These are phyloP conservation scores for Gaeumannomyces sp. DNA, from an alignment of 2,329 filamentous ascomycete genomes.

Conservation along the genomic window DNA sequence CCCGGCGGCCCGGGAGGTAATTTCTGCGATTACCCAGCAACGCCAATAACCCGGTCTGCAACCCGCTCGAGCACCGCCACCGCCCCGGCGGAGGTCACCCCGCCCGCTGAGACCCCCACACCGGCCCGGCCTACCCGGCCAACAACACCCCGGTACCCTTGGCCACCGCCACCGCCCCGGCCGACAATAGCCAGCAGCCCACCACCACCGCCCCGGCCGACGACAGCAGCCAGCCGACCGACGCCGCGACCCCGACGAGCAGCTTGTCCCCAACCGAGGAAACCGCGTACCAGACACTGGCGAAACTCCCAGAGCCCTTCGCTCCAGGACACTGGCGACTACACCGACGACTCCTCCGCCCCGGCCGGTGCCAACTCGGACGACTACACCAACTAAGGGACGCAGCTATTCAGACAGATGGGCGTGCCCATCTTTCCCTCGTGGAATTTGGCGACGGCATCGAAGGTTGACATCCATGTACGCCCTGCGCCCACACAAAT, in stretches of 20 bases:
- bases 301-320: neutral
- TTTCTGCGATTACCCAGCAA: conserved; percentile 9
- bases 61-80: neutral
- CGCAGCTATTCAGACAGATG: neutral
- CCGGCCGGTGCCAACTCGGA: neutral
- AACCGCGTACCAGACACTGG: neutral
- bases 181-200: neutral
- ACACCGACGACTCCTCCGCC: neutral
- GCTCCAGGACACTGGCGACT: neutral
- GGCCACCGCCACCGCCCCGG: neutral
- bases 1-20: neutral
- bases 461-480: neutral
- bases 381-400: neutral
- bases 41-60: conserved; percentile 4
- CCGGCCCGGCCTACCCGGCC: neutral
- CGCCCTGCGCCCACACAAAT: neutral
- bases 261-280: neutral
- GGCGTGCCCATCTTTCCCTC: neutral
- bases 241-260: neutral
- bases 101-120: too few relatives aligned
- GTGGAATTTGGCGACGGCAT: neutral
- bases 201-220: neutral
- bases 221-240: neutral
- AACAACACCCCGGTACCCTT: neutral
- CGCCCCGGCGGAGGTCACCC: neutral